These are phyloP conservation scores for Myxozyma neglecta DNA, from an alignment of 805 yeast genomes.

Conservation along the genomic window DNA sequence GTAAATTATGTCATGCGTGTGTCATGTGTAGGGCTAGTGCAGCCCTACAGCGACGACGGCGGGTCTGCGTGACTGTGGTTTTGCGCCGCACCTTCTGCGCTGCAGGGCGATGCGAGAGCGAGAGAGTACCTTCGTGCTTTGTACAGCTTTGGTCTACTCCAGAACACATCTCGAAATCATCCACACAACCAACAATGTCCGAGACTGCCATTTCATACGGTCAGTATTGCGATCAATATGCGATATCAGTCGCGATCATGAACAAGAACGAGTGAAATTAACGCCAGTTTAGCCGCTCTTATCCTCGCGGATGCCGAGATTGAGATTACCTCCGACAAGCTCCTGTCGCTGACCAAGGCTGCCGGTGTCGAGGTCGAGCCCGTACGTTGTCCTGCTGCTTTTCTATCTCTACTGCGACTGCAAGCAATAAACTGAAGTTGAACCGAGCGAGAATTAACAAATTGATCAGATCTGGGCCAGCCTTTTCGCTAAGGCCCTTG, in stretches of 20 bases:
- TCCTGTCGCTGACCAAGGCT: constrained; percentile 71
- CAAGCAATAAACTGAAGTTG: neutral
- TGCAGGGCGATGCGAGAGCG: neutral
- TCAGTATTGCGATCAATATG: neutral
- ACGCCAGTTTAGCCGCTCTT: constrained; percentile 70
- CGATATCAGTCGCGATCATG: neutral
- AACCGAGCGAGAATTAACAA: neutral
- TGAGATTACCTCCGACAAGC: constrained; percentile 87
- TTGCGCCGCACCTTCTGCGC: neutral
- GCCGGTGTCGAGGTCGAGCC: constrained; percentile 80
- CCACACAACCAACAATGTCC: constrained; percentile 34
- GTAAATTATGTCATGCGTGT: too few species aligned
- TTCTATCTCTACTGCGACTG: neutral
- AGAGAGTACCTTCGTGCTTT: neutral
- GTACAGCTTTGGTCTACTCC: too few species aligned
- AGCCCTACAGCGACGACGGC: too few species aligned
- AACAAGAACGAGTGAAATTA: neutral
- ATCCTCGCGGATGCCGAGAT: constrained; percentile 96
- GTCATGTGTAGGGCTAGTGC: too few species aligned
- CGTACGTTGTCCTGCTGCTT: constrained; percentile 37
- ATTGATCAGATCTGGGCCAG: constrained; percentile 68
- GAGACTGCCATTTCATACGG: constrained; percentile 86
- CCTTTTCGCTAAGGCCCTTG: constrained; percentile 83
- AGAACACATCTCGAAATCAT: too few species aligned
- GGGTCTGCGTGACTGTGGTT: too few species aligned